Conservation (phyloP, 331 rosid genomes). For the Rhamnella rubrinervis region DNA sequence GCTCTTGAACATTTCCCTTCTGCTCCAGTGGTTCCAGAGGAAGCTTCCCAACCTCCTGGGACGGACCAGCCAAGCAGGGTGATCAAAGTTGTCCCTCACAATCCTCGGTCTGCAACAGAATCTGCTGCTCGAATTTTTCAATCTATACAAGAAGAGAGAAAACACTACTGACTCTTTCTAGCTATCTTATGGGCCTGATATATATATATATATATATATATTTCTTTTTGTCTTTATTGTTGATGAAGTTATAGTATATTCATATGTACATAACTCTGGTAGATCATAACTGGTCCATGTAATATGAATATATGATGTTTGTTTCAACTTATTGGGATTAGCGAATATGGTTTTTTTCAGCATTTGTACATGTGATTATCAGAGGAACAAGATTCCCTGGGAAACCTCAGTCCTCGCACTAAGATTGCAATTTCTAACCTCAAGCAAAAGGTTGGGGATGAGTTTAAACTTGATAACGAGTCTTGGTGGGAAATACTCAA, state of each 20-base stretch:
- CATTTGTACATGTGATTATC: no score
- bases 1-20: conserved; percentile 56
- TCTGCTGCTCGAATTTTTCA: conserved; percentile 92
- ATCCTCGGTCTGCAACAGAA: conserved; percentile 69
- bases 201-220: conserved; percentile 2
- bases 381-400: no score
- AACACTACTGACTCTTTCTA: conserved; percentile 48
- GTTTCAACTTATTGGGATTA: conserved; percentile 1
- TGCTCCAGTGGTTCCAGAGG: conserved; percentile 41
- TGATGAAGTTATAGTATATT: conserved; percentile 29
- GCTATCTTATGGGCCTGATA: conserved; percentile 24
- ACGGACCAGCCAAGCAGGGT: conserved; percentile 47
- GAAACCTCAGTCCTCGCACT: no score
- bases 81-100: conserved; percentile 90
- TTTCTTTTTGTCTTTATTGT: conserved; percentile 17
- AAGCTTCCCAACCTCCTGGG: conserved; percentile 41
- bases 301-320: conserved; percentile 24
- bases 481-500: no score
- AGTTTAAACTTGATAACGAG: no score
- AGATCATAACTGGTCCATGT: conserved; percentile 34
- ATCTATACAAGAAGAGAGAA: conserved; percentile 86
- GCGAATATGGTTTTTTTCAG: no score
- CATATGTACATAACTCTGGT: conserved; percentile 40
- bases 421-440: no score
- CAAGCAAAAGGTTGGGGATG: no score